Base-by-base conservation (phyloP, 495 filamentous ascomycete genomes). In the Echria macrotheca region DNA sequence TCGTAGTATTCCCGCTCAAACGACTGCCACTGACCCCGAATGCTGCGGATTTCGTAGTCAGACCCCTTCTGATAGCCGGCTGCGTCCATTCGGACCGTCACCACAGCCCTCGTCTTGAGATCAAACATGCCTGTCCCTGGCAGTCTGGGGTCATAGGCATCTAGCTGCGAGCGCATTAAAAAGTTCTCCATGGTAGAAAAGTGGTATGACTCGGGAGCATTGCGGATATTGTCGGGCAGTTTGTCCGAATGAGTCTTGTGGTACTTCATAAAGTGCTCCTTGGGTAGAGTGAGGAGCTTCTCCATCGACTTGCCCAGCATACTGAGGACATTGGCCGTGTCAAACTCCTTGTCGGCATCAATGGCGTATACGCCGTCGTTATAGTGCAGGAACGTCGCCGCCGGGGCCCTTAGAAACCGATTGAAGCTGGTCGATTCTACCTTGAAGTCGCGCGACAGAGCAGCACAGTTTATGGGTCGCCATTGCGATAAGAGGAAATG, bases 61-160 rank as follows among this genome's bases (percentile, higher is more conserved):
- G 83, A 59, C 12, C 87, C 87, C n/a, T 83, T 67, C 44, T 91
- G 76, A 60, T 81, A 86, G 24, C 86, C 79, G 3, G 64, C 53
- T 0, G 82, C 68, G 52, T 94, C 83, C 87, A 95, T 94, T 8
- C 93, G 89, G 45, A 97, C 86, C 0, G 88, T 81, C 5, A 94
- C 73, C 4, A 96, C 93, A 1, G 93, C 93, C 51, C 93, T 78
- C 1, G 93, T 96, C 69, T 99, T 99, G 41, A 99, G 70, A 63
- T 99, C 93, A 60, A 96, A 99, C 81, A 95, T 91, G 35, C 93
- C 93, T 3, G 86, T 86, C 4, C 93, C 94, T 0, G 91, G 93
- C 8, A 99, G 64, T 6, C 90, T 77, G 2, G 83, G 71, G 60
- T 99, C 91, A 57, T 94, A 73, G 2, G 94, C 94, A 63, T 99